These are phyloP conservation scores for Thelonectria olida DNA, from an alignment of 2,329 filamentous ascomycete species.

Conservation along the genomic window DNA sequence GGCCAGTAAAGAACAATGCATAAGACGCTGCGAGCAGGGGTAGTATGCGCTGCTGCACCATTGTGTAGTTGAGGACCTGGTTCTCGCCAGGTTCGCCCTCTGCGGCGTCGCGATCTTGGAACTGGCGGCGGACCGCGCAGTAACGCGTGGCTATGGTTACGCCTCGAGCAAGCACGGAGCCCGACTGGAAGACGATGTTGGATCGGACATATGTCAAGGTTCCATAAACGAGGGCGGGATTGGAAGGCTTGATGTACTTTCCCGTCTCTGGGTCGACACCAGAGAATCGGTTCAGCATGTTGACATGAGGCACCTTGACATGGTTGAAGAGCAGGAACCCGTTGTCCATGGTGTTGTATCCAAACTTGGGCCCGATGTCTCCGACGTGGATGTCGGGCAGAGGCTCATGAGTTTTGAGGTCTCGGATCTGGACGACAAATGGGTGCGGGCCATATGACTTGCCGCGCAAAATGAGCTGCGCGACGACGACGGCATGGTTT, in stretches of 20 bases:
- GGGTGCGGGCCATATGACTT: conserved; percentile 79
- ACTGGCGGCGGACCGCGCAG: conserved; percentile 78
- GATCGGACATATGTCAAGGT: conserved; percentile 80
- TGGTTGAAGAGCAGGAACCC: conserved; percentile 82
- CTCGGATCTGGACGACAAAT: conserved; percentile 79
- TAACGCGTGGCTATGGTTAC: conserved; percentile 83
- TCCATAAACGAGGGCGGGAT: conserved; percentile 76
- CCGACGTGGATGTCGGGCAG: conserved; percentile 77
- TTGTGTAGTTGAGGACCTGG: conserved; percentile 82
- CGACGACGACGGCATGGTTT: conserved; percentile 82
- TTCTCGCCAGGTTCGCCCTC: conserved; percentile 69
- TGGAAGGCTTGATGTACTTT: conserved; percentile 73
- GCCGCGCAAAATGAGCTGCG: conserved; percentile 75
- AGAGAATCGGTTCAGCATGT: conserved; percentile 78
- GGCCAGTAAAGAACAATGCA: conserved; percentile 82
- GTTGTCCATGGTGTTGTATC: conserved; percentile 85
- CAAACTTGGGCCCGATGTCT: conserved; percentile 83
- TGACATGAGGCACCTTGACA: conserved; percentile 75
- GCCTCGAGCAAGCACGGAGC: conserved; percentile 75
- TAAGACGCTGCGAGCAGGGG: conserved; percentile 79
- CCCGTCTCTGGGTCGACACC: conserved; percentile 73
- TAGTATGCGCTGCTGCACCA: conserved; percentile 79
- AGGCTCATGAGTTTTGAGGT: conserved; percentile 74
- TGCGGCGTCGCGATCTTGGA: conserved; percentile 76
- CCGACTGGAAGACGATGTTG: conserved; percentile 78